Percentiles rank a stretch among this genome's conserved stretches.
These are phyloP conservation scores for Neonectria hederae DNA, from an alignment of 2,329 filamentous ascomycete genomes.

Conservation along the genomic window DNA sequence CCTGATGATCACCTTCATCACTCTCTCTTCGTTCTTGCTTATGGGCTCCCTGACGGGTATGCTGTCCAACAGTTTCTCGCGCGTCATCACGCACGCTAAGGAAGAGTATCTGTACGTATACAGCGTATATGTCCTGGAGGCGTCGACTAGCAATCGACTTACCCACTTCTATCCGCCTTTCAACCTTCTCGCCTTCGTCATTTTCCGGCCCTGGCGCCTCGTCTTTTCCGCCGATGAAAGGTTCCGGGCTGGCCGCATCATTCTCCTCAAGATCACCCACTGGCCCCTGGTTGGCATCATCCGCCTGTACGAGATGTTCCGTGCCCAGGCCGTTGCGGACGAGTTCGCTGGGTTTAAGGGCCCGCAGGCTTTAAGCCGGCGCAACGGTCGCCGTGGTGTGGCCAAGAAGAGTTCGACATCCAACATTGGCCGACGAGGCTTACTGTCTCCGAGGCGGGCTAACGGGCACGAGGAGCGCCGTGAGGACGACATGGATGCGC, in stretches of 20 bases:
- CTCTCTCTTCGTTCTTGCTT: conserved; percentile 79
- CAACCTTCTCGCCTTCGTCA: conserved; percentile 77
- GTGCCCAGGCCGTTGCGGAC: conserved; percentile 50
- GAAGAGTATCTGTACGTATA: conserved; percentile 86
- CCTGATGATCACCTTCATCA: conserved; percentile 78
- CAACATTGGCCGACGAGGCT: conserved; percentile 25
- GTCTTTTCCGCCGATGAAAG: conserved; percentile 70
- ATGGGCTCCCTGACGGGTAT: conserved; percentile 83
- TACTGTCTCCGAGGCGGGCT: conserved; percentile 31
- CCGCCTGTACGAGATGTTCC: conserved; percentile 69
- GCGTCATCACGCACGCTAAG: conserved; percentile 69
- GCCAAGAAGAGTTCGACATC: conserved; percentile 33
- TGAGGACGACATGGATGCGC: conserved; percentile 52
- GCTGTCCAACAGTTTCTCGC: conserved; percentile 78
- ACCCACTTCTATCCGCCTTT: conserved; percentile 77
- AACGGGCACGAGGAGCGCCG: conserved; percentile 27
- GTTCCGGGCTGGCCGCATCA: conserved; percentile 69
- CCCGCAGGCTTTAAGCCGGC: conserved; percentile 46
- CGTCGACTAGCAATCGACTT: conserved; percentile 73
- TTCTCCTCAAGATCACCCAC: conserved; percentile 71
- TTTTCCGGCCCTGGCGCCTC: conserved; percentile 77
- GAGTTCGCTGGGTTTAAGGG: conserved; percentile 62
- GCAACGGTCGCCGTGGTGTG: conserved; percentile 30
- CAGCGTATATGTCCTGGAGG: conserved; percentile 71
- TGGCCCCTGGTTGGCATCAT: conserved; percentile 76